These are phyloP conservation scores for Blastocystis sp. DNA, from an alignment of 352 stramenopile genomes.

Conservation along the genomic window DNA sequence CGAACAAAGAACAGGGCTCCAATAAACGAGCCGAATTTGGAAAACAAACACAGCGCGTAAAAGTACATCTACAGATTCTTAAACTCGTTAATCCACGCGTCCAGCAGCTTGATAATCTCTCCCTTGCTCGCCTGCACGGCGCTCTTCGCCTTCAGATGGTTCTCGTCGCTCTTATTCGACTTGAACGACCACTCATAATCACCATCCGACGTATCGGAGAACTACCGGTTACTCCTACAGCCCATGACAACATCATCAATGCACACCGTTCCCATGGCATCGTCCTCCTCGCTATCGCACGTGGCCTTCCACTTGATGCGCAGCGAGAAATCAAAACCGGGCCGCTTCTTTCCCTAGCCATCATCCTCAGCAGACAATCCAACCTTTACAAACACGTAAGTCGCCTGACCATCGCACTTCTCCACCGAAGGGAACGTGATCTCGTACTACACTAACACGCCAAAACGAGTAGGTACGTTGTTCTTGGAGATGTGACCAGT, in stretches of 20 bases:
- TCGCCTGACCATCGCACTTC: constrained; percentile 66
- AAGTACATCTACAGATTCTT: constrained; percentile 37
- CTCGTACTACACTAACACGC: constrained; percentile 8
- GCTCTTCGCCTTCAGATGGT: constrained; percentile 45
- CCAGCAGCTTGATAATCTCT: constrained; percentile 17
- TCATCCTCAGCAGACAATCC: not conserved
- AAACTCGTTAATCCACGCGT: constrained; percentile 40
- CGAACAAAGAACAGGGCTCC: too few species aligned
- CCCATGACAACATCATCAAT: constrained; percentile 33
- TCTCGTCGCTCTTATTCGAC: constrained; percentile 9
- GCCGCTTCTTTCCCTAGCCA: constrained; percentile 49
- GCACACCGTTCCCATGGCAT: not conserved
- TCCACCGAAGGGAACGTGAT: constrained; percentile 44
- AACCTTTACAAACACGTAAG: constrained; percentile 52
- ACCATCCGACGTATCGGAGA: constrained; percentile 53
- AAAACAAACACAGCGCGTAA: too few species aligned
- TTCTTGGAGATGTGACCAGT: constrained; percentile 5
- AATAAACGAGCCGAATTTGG: too few species aligned
- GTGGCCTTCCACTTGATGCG: constrained; percentile 41
- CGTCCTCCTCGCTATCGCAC: not conserved
- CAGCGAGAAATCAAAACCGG: constrained; percentile 49
- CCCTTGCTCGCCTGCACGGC: constrained; percentile 38
- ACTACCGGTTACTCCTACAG: constrained; percentile 11
- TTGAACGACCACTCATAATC: constrained; percentile 57
- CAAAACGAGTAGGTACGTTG: not conserved